phyloP scores from a whole-genome alignment of 768 basidiomycete genomes.

The Favolaschia claudopus region DNA sequence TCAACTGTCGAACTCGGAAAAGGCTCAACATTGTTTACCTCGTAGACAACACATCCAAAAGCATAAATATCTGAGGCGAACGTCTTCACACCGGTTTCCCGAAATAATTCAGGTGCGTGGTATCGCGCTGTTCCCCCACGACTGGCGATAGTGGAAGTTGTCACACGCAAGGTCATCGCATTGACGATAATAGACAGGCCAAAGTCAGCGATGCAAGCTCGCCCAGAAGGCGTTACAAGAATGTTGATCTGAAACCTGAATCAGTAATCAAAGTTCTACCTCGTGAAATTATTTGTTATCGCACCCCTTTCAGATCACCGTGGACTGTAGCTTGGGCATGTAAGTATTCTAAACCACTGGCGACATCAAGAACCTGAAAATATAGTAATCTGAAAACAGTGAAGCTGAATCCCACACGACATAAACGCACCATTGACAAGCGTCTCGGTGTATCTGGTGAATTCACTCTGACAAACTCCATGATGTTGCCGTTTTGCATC shows the following conservation, averaged over 20 bases:
- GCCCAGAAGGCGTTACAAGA: conserved; percentile 46
- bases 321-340: conserved; percentile 28
- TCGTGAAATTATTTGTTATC: background rate
- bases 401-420: no score
- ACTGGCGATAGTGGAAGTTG: conserved; percentile 21
- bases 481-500: conserved; percentile 39
- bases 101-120: conserved; percentile 47
- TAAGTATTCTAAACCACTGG: conserved; percentile 27
- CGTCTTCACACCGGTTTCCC: conserved; percentile 22
- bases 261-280: background rate
- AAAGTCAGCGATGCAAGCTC: conserved; percentile 60
- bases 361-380: conserved; percentile 24
- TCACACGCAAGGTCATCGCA: conserved; percentile 25
- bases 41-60: conserved; percentile 48
- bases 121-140: conserved; percentile 42
- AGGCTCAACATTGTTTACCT: conserved; percentile 24
- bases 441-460: background rate
- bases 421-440: background rate
- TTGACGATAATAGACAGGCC: conserved; percentile 46
- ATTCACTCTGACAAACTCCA: conserved; percentile 16
- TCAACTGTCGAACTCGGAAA: background rate
- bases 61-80: conserved; percentile 47
- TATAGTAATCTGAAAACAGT: background rate
- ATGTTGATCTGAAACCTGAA: conserved; percentile 48
- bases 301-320: conserved; percentile 32